Conservation (phyloP, 768 basidiomycete species). For the Candolleomyces eurysporus region DNA sequence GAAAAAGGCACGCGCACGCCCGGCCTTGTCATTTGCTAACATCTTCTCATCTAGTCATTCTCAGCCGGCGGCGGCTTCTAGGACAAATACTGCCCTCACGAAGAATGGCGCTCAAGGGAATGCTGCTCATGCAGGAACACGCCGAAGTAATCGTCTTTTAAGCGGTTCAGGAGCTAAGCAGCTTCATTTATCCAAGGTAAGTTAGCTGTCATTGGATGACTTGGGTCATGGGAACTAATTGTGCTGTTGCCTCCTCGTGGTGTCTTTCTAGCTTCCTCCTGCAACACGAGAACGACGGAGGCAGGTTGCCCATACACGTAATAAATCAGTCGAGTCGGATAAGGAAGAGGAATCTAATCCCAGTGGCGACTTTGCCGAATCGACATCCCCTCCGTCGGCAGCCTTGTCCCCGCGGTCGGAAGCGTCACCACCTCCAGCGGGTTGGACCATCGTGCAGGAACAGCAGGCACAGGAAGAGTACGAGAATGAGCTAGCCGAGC, state of each 20-base stretch:
- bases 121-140: slow-evolving; percentile 45
- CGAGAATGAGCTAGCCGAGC: slow-evolving; percentile 72
- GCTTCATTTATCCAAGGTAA: slow-evolving; percentile 54
- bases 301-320: slow-evolving; percentile 50
- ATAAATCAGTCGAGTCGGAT: slow-evolving; percentile 68
- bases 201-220: slow-evolving; percentile 7
- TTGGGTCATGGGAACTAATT: slow-evolving; percentile 9
- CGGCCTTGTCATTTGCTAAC: slow-evolving; percentile 84
- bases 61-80: slow-evolving; percentile 69
- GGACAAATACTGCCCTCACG: slow-evolving; percentile 46
- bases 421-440: slow-evolving; percentile 58
- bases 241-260: not conserved
- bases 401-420: slow-evolving; percentile 64
- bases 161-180: slow-evolving; percentile 55
- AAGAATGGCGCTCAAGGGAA: slow-evolving; percentile 50
- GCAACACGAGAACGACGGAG: slow-evolving; percentile 57
- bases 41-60: slow-evolving; percentile 84
- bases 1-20: slow-evolving; percentile 92
- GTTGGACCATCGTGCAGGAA: slow-evolving; percentile 65
- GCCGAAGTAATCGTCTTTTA: slow-evolving; percentile 74
- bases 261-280: slow-evolving; percentile 17
- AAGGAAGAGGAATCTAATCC: slow-evolving; percentile 60
- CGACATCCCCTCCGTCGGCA: slow-evolving; percentile 57
- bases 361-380: slow-evolving; percentile 49
- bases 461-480: slow-evolving; percentile 71